These are phyloP conservation scores for Blastocystis hominis DNA, from an alignment of 352 stramenopile genomes.

Conservation along the genomic window DNA sequence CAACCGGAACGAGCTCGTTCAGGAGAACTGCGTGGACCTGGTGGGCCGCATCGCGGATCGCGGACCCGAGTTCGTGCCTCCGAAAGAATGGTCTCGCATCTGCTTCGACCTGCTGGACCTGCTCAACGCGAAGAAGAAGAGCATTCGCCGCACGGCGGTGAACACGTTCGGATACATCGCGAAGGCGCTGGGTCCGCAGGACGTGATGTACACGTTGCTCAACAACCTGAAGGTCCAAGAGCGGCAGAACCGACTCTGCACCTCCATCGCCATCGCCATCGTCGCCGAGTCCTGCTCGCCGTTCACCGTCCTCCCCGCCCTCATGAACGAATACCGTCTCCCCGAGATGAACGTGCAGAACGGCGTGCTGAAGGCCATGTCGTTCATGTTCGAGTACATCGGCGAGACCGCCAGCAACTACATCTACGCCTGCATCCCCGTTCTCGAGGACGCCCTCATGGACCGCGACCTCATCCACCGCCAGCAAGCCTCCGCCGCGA, in stretches of 20 bases:
- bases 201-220: constrained; percentile 93
- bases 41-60: constrained; percentile 94
- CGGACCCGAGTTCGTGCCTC: constrained; percentile 89
- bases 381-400: constrained; percentile 99
- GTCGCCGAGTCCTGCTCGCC: constrained; percentile 96
- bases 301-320: constrained; percentile 92
- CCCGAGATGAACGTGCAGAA: constrained; percentile 99
- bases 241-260: constrained; percentile 95
- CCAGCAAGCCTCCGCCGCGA: constrained; percentile 83
- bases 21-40: constrained; percentile 96
- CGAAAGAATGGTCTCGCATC: constrained; percentile 97
- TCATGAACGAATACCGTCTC: constrained; percentile 99
- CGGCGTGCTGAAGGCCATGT: constrained; percentile 95
- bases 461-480: constrained; percentile 95
- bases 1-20: constrained; percentile 97
- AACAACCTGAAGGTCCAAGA: constrained; percentile 99
- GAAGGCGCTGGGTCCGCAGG: constrained; percentile 92
- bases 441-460: constrained; percentile 97
- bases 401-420: constrained; percentile 98
- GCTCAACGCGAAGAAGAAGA: constrained; percentile 96
- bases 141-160: constrained; percentile 88
- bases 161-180: constrained; percentile 99
- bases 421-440: constrained; percentile 91
- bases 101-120: constrained; percentile 98
- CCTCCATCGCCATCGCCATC: constrained; percentile 96